phyloP scores from a whole-genome alignment of 23 red algal species.

The Gracilariopsis chorda region DNA sequence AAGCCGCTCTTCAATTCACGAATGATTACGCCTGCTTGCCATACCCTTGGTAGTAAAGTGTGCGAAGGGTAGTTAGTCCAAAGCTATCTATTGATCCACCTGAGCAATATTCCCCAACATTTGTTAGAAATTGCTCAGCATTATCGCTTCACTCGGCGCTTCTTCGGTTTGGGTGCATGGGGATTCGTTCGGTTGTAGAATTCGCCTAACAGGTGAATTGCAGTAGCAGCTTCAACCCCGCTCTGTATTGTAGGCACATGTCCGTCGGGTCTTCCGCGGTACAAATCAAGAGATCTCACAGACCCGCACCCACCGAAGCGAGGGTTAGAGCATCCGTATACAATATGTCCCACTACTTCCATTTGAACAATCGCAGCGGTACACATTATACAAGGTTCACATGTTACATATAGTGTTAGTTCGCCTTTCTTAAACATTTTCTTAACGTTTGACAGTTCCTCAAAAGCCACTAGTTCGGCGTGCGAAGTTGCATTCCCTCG shows the following conservation, averaged over 20 bases:
- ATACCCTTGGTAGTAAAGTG: too few relatives aligned
- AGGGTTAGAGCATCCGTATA: constrained; percentile 90
- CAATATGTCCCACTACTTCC: constrained; percentile 34
- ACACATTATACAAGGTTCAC: constrained; percentile 99
- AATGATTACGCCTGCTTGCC: too few relatives aligned
- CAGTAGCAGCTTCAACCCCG: constrained; percentile 72
- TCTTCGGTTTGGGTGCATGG: constrained; percentile 81
- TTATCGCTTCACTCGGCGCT: constrained; percentile 4
- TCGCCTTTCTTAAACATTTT: constrained; percentile 3
- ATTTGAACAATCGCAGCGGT: constrained; percentile 72
- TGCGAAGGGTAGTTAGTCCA: too few relatives aligned
- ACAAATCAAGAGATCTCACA: constrained; percentile 17
- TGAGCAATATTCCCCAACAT: too few relatives aligned
- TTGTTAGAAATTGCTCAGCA: too few relatives aligned
- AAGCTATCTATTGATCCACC: too few relatives aligned
- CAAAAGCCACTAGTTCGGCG: constrained; percentile 89
- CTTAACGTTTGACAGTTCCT: neutral
- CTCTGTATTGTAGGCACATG: constrained; percentile 16
- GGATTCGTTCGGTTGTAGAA: constrained; percentile 84
- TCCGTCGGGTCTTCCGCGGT: constrained; percentile 22
- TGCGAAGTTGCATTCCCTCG: constrained; percentile 89
- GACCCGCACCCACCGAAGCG: constrained; percentile 97
- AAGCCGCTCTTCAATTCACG: too few relatives aligned
- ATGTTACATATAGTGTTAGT: constrained; percentile 86
- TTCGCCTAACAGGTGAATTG: constrained; percentile 60